Base-by-base conservation (phyloP, 2,329 filamentous ascomycete species). In the Penicillium sp. region DNA sequence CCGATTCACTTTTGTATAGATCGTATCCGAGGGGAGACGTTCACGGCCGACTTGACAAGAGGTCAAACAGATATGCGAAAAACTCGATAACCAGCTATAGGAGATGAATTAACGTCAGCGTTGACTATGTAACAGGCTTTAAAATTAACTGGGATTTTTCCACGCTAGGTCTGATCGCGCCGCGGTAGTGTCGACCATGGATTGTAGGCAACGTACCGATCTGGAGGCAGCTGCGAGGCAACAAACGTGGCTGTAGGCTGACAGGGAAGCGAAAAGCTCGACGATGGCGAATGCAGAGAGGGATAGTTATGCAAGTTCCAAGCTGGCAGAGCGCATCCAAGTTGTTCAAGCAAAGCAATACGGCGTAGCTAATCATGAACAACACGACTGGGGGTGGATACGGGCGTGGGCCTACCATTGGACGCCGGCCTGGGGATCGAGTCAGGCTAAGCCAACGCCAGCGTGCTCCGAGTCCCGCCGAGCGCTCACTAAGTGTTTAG, bases 111-210 rank as follows among this genome's bases (percentile, higher is more conserved):
- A 38, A 38, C 16, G 33, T 38, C 33, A 38, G 33, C 33, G 16
- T 38, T 38, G 33, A 4, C 33, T 14, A 11, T 43, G 12, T 20
- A 14, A 21, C 2, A 5, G 9, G 7, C 16, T 38, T 42, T 42
- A 18, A 20, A 16, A 42, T 42, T 14, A 14, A 40, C 4, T 40
- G 3, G 18, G 23, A 24, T 18, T 20, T 42, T 42, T 55, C 45
- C 43, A 48, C 52, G 45, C 45, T 55, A 55, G 47, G 43, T 47
- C 30, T 55, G 51, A 54, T 47, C 16, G 51, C 46, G 4, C 46
- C 46, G 46, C 46, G 46, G 51, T 47, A 55, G 52, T 47, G 52
- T 43, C 52, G 28, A 55, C 52, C 33, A 48, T 24, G 33, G 45
- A 46, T 20, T 16, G 20, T 45, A 21, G 23, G 8, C 21, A 18